Evolutionary conservation across 139 green algal species (phyloP).

Genomic region (Chlorella sorokiniana): DNA sequence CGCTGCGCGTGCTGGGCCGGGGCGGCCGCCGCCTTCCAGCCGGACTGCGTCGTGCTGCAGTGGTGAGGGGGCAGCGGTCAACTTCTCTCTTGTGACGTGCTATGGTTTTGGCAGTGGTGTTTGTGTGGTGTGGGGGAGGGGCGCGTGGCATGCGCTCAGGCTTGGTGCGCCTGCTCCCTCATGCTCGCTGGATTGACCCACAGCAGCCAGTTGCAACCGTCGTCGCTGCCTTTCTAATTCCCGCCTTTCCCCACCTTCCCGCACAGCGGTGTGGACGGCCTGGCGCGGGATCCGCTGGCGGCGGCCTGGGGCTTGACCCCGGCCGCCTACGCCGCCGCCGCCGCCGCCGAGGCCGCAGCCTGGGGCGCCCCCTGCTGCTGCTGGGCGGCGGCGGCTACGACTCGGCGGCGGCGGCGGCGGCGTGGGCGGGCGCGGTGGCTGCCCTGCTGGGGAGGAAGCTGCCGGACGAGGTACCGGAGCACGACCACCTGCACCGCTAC

Average conservation of each 20-base stretch:
- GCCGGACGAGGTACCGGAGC: slow-evolving; percentile 37
- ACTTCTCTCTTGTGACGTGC: too few species aligned
- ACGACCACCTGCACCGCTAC: slow-evolving; percentile 27
- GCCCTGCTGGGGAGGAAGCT: slow-evolving; percentile 10
- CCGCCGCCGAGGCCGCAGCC: background rate
- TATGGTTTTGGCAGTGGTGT: too few species aligned
- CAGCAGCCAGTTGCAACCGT: background rate
- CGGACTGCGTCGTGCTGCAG: slow-evolving; percentile 34
- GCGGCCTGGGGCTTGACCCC: slow-evolving; percentile 29
- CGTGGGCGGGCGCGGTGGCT: slow-evolving; percentile 25
- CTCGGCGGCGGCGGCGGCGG: background rate
- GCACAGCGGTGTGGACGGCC: slow-evolving; percentile 35
- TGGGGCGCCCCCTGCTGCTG: slow-evolving; percentile 40
- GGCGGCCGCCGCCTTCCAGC: slow-evolving; percentile 2
- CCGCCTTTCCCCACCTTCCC: background rate
- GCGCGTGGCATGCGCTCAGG: too few species aligned
- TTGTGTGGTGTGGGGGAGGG: too few species aligned
- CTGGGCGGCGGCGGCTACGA: slow-evolving; percentile 43
- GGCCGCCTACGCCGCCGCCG: background rate
- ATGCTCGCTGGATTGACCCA: too few species aligned
- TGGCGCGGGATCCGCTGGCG: slow-evolving; percentile 34
- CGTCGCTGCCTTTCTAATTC: background rate
- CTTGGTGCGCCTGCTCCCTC: too few species aligned
- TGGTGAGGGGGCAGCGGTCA: slow-evolving; percentile 13
- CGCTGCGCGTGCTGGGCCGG: slow-evolving; percentile 11